phyloP scores from a whole-genome alignment of 768 basidiomycete species.

The Rhizopogon vesiculosus region DNA sequence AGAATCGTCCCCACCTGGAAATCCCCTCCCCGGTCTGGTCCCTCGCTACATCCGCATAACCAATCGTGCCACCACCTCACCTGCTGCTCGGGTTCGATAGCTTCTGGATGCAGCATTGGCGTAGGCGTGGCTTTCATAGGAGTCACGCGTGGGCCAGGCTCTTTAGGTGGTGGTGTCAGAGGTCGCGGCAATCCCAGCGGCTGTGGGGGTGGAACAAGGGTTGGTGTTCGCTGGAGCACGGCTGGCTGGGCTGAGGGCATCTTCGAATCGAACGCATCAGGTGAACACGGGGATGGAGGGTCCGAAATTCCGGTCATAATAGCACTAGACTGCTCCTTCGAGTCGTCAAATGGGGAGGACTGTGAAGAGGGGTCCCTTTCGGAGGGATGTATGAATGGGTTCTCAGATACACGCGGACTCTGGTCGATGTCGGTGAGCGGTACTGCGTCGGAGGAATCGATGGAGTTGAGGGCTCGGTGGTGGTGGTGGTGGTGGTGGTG shows the following conservation, averaged over 20 bases:
- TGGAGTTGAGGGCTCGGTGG: conserved; percentile 42
- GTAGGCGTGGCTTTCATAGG: conserved; percentile 33
- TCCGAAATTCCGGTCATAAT: conserved; percentile 10
- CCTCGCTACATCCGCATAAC: conserved; percentile 77
- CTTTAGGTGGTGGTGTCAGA: conserved; percentile 47
- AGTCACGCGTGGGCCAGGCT: conserved; percentile 29
- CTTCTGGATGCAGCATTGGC: conserved; percentile 24
- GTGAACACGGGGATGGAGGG: not conserved
- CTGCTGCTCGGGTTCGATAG: conserved; percentile 24
- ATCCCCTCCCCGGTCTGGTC: conserved; percentile 68
- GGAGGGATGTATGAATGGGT: conserved; percentile 41
- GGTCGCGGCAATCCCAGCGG: conserved; percentile 63
- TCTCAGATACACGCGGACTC: conserved; percentile 35
- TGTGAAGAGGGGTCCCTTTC: conserved; percentile 9
- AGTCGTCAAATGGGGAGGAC: conserved; percentile 34
- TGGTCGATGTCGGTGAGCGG: conserved; percentile 49
- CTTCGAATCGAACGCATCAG: not conserved
- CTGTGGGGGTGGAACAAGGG: conserved; percentile 39
- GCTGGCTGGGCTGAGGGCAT: conserved; percentile 8
- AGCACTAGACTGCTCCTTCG: conserved; percentile 17
- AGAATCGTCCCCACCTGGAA: conserved; percentile 47
- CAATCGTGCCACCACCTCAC: conserved; percentile 83
- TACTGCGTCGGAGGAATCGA: conserved; percentile 49
- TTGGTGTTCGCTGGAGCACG: conserved; percentile 17
- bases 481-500: conserved; percentile 19